phyloP scores from a whole-genome alignment of 805 yeast species.

The Saccharomycopsis sp. region DNA sequence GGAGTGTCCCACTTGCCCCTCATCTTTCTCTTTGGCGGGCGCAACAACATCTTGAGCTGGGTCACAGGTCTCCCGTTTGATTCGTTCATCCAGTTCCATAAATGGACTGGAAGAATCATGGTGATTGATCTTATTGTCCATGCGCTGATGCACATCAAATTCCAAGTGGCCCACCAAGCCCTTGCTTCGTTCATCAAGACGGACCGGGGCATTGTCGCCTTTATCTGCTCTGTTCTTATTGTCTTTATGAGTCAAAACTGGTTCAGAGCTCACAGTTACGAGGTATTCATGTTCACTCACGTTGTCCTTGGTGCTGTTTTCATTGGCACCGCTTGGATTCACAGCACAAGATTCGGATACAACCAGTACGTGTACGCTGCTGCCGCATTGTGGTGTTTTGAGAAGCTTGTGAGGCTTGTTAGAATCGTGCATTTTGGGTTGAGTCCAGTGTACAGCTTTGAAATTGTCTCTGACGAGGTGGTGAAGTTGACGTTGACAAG shows the following conservation, averaged over 20 bases:
- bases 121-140: slow-evolving; percentile 47
- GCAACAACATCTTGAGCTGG: slow-evolving; percentile 59
- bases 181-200: slow-evolving; percentile 27
- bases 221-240: slow-evolving; percentile 35
- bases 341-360: slow-evolving; percentile 43
- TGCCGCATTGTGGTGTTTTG: slow-evolving; percentile 63
- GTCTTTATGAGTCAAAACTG: slow-evolving; percentile 40
- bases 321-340: slow-evolving; percentile 49
- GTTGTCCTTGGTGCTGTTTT: slow-evolving; percentile 45
- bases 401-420: slow-evolving; percentile 47
- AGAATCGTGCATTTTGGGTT: slow-evolving; percentile 51
- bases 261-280: slow-evolving; percentile 51
- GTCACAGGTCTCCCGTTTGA: slow-evolving; percentile 54
- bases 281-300: slow-evolving; percentile 50
- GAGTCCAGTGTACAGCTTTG: slow-evolving; percentile 21
- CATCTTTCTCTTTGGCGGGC: slow-evolving; percentile 54
- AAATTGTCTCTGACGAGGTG: slow-evolving; percentile 31
- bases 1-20: slow-evolving; percentile 47
- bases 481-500: slow-evolving; percentile 38
- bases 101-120: slow-evolving; percentile 50
- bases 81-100: slow-evolving; percentile 56
- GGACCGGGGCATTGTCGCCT: slow-evolving; percentile 37
- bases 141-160: slow-evolving; percentile 38
- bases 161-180: slow-evolving; percentile 30
- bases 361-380: slow-evolving; percentile 43